These are phyloP conservation scores for Pyracantha coccinea DNA, from an alignment of 331 rosid species.

Conservation along the genomic window DNA sequence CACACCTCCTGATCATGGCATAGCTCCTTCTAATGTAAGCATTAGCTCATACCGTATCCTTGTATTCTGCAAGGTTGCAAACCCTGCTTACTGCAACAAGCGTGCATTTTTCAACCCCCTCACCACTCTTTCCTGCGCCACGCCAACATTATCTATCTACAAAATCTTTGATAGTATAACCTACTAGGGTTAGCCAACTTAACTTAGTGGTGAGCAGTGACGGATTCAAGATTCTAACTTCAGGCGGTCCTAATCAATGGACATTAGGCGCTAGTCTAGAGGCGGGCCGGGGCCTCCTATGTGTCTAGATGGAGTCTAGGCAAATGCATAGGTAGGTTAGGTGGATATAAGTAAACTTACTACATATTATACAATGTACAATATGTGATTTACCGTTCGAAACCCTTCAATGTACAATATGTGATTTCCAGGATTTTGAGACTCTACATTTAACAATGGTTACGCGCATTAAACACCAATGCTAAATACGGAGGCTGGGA, in stretches of 20 bases:
- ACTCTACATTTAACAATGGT: not conserved
- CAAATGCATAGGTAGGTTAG: too few relatives aligned
- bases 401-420: not conserved
- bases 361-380: not conserved
- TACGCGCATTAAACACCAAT: too few relatives aligned
- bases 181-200: not conserved
- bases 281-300: too few relatives aligned
- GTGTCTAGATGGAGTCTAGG: too few relatives aligned
- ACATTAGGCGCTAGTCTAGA: too few relatives aligned
- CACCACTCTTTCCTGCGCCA: not conserved
- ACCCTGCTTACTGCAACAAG: not conserved
- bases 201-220: not conserved
- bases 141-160: not conserved
- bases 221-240: too few relatives aligned
- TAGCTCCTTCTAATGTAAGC: not conserved
- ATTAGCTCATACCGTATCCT: not conserved
- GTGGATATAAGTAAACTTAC: too few relatives aligned
- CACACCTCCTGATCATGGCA: conserved; percentile 5
- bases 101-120: not conserved
- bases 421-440: not conserved
- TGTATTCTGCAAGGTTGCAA: not conserved
- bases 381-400: too few relatives aligned
- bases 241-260: accelerated
- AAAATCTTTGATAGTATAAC: too few relatives aligned
- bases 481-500: too few relatives aligned